These are phyloP conservation scores for Microbotryum saponariae DNA, from an alignment of 1,284 basidiomycete genomes.

Conservation along the genomic window DNA sequence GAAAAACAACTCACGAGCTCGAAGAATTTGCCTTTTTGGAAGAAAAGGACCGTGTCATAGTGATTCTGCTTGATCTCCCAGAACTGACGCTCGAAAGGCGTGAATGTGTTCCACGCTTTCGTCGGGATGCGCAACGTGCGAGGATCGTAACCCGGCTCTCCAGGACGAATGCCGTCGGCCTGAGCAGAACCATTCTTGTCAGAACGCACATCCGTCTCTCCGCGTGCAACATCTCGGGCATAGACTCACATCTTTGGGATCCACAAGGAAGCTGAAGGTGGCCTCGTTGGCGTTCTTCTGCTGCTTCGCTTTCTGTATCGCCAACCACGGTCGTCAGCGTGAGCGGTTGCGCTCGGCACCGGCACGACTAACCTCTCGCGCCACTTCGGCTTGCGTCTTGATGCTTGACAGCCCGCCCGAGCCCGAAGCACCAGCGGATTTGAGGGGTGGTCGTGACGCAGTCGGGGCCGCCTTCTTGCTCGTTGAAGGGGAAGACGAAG, in stretches of 20 bases:
- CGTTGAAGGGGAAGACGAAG: slow-evolving; percentile 5
- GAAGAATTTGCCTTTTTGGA: slow-evolving; percentile 73
- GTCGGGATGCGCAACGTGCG: slow-evolving; percentile 78
- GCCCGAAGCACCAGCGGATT: slow-evolving; percentile 9
- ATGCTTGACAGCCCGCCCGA: slow-evolving; percentile 14
- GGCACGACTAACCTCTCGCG: slow-evolving; percentile 14
- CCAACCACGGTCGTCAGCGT: not conserved
- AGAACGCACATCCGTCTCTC: not conserved
- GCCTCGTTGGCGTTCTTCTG: slow-evolving; percentile 74
- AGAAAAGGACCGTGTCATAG: slow-evolving; percentile 69
- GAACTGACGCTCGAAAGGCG: slow-evolving; percentile 94
- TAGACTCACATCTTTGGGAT: slow-evolving; percentile 59
- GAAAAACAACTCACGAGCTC: slow-evolving; percentile 24
- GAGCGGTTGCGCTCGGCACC: not conserved
- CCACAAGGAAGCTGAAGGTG: slow-evolving; percentile 71
- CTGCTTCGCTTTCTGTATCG: slow-evolving; percentile 48
- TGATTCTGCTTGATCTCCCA: slow-evolving; percentile 95
- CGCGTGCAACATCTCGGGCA: not conserved
- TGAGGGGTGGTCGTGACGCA: slow-evolving; percentile 6
- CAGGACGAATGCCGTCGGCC: slow-evolving; percentile 75
- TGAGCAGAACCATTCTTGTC: slow-evolving; percentile 39
- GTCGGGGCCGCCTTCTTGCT: slow-evolving; percentile 1
- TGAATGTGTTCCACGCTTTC: slow-evolving; percentile 73
- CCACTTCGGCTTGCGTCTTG: slow-evolving; percentile 25
- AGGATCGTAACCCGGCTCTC: slow-evolving; percentile 83